These are phyloP conservation scores for Raffaelea ambrosiae DNA, from an alignment of 2,329 filamentous ascomycete species.

Conservation along the genomic window DNA sequence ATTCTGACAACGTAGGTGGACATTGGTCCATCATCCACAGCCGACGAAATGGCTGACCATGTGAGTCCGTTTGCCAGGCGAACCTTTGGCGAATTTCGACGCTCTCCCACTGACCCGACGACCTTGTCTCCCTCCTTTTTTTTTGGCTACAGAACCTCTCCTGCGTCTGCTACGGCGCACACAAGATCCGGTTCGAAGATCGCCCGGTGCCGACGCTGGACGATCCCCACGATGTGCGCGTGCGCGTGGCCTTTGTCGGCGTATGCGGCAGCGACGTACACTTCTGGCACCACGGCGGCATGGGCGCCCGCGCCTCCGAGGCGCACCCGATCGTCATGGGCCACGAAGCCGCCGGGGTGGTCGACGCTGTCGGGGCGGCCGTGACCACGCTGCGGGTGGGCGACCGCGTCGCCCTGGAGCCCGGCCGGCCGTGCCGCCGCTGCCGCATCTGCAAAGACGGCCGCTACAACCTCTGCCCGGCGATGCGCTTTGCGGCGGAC, in stretches of 20 bases:
- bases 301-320: constrained; percentile 64
- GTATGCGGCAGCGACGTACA: constrained; percentile 84
- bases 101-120: too few relatives aligned
- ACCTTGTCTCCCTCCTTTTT: too few relatives aligned
- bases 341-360: constrained; percentile 65
- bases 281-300: constrained; percentile 82
- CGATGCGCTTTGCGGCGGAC: constrained; percentile 87
- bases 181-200: constrained; percentile 66
- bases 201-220: constrained; percentile 62
- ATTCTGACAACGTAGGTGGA: too few relatives aligned
- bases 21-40: too few relatives aligned
- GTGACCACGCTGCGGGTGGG: constrained; percentile 59
- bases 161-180: constrained; percentile 71
- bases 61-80: too few relatives aligned
- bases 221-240: constrained; percentile 65
- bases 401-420: constrained; percentile 87
- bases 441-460: constrained; percentile 74
- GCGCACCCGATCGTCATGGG: constrained; percentile 72
- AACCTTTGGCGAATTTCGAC: too few relatives aligned
- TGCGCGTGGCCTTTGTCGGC: constrained; percentile 76
- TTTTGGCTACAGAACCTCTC: constrained; percentile 59
- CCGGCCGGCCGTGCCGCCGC: constrained; percentile 74
- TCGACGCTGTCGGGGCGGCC: constrained; percentile 59
- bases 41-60: too few relatives aligned
- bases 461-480: constrained; percentile 80